phyloP scores from a whole-genome alignment of 345 rosid species.

The Eucalyptus leucophloia region DNA sequence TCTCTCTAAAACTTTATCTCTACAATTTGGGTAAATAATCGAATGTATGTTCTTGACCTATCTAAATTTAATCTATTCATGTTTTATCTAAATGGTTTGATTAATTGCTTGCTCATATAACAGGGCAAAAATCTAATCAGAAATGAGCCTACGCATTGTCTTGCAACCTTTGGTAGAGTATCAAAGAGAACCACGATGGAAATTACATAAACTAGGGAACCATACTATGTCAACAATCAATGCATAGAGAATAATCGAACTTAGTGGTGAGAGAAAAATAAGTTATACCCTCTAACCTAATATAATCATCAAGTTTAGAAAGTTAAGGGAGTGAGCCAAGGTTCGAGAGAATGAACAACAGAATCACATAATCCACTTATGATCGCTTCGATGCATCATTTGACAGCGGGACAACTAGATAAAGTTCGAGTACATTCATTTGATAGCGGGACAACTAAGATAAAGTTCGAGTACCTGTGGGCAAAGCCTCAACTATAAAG shows the following conservation, averaged over 20 bases:
- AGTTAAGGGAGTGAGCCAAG: neutral
- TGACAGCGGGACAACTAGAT: no score
- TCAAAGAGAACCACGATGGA: constrained; percentile 46
- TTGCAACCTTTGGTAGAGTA: constrained; percentile 55
- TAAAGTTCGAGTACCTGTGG: no score
- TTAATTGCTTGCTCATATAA: neutral
- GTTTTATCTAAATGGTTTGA: neutral
- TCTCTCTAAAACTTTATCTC: no score
- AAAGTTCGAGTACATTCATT: no score
- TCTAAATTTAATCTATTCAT: no score
- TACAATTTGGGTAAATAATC: rapidly evolving
- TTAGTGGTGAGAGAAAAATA: neutral
- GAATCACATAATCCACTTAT: neutral
- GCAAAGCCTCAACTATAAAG: constrained; percentile 34
- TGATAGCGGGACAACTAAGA: no score
- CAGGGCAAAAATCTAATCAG: neutral
- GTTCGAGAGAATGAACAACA: neutral
- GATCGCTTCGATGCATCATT: no score
- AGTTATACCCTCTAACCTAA: neutral
- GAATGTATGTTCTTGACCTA: no score
- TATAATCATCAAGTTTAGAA: neutral
- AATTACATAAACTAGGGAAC: constrained; percentile 66
- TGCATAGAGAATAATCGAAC: constrained; percentile 11
- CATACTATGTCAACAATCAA: constrained; percentile 63
- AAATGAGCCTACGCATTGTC: constrained; percentile 37